Percentiles rank a stretch among this genome's conserved stretches.
phyloP scores from a whole-genome alignment of 371 early-diverging fungal species.

The Circinella umbellata region DNA sequence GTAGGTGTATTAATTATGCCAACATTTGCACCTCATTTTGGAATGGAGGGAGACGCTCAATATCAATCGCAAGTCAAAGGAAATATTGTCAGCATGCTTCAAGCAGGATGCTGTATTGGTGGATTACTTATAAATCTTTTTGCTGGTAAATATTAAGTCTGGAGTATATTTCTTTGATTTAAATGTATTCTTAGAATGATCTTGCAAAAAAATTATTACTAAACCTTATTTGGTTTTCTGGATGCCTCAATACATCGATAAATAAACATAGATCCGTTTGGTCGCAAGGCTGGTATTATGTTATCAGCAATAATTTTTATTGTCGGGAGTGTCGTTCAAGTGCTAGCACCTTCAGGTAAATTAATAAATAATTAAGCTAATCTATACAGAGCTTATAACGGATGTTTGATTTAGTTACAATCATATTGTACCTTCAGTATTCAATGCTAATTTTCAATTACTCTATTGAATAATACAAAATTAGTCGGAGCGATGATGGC shows the following conservation, averaged over 20 bases:
- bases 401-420: no score
- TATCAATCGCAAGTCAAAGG: conserved; percentile 40
- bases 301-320: conserved; percentile 35
- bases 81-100: conserved; percentile 45
- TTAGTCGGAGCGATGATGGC: conserved; percentile 38
- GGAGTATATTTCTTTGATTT: neutral
- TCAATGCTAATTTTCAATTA: no score
- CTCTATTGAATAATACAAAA: no score
- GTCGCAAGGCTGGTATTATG: conserved; percentile 47
- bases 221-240: no score
- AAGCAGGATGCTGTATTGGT: conserved; percentile 52
- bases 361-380: no score
- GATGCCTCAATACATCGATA: no score
- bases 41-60: conserved; percentile 30
- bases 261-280: conserved; percentile 34
- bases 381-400: no score
- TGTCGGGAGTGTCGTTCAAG: conserved; percentile 44
- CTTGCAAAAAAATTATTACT: no score
- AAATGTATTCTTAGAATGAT: no score
- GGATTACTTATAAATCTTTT: conserved; percentile 43
- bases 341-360: conserved; percentile 31
- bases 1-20: conserved; percentile 52
- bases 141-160: conserved; percentile 31
- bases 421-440: no score
- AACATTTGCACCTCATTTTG: conserved; percentile 43